These are phyloP conservation scores for Cercospora citrullina DNA, from an alignment of 2,329 filamentous ascomycete genomes.

Conservation along the genomic window DNA sequence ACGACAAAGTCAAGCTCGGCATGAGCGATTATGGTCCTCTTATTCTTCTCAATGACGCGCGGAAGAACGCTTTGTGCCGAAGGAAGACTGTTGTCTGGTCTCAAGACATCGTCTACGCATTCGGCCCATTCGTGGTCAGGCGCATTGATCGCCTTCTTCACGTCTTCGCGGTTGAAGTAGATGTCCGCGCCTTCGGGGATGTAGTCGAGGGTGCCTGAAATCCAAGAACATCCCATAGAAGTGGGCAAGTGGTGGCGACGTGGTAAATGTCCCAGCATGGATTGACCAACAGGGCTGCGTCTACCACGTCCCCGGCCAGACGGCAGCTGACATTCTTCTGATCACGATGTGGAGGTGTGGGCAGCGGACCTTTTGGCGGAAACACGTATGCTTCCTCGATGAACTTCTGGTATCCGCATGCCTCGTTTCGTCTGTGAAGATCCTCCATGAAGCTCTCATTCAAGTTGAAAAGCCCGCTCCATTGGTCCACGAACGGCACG, in stretches of 20 bases:
- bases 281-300: conserved; percentile 60
- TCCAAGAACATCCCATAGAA: conserved; percentile 67
- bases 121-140: conserved; percentile 66
- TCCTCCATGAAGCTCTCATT: conserved; percentile 59
- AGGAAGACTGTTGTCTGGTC: conserved; percentile 56
- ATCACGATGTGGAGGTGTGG: conserved; percentile 51
- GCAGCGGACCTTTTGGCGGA: conserved; percentile 65
- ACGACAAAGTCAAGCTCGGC: conserved; percentile 70
- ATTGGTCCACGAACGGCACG: conserved; percentile 62
- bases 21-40: conserved; percentile 72
- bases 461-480: conserved; percentile 61
- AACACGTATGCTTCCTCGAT: conserved; percentile 64
- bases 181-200: conserved; percentile 61
- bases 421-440: conserved; percentile 52
- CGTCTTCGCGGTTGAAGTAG: conserved; percentile 43
- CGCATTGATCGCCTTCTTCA: conserved; percentile 43
- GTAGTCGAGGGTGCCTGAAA: conserved; percentile 66
- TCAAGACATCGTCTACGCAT: conserved; percentile 54
- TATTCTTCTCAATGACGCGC: conserved; percentile 69
- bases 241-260: conserved; percentile 69
- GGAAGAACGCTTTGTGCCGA: conserved; percentile 63
- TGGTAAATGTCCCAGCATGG: conserved; percentile 81
- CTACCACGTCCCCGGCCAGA: conserved; percentile 51
- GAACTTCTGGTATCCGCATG: conserved; percentile 65
- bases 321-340: conserved; percentile 53